Conservation (phyloP, 1,284 basidiomycete genomes). For the Heliocybe sulcata region DNA sequence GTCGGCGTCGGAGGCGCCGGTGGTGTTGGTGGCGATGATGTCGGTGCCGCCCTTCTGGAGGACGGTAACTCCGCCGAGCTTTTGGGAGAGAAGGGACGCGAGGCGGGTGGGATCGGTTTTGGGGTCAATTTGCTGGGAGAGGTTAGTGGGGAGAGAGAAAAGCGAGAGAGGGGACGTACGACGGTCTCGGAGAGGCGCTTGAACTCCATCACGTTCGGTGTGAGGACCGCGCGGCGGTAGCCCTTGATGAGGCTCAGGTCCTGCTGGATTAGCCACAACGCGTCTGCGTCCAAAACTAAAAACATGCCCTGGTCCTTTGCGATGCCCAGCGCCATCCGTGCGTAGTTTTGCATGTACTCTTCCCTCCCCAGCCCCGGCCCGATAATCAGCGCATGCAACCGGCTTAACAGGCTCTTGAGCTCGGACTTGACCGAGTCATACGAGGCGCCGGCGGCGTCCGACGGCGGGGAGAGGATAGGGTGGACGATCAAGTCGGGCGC, state of each 20-base stretch:
- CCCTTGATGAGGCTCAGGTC: conserved; percentile 73
- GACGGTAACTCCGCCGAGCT: conserved; percentile 83
- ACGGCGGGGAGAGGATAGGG: conserved; percentile 69
- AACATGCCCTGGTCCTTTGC: conserved; percentile 61
- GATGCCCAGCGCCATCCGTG: conserved; percentile 45
- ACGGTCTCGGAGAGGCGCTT: conserved; percentile 73
- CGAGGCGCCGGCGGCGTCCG: conserved; percentile 9
- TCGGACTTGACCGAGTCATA: conserved; percentile 45
- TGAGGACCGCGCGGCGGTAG: conserved; percentile 78
- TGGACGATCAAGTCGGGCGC: conserved; percentile 96
- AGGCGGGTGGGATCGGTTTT: conserved; percentile 37
- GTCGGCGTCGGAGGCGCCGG: conserved; percentile 33
- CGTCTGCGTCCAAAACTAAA: conserved; percentile 92
- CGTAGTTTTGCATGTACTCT: conserved; percentile 81
- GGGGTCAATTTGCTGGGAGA: conserved; percentile 41
- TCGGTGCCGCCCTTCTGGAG: conserved; percentile 86
- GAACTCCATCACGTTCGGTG: conserved; percentile 95
- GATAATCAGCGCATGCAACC: conserved; percentile 88
- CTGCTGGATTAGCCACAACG: conserved; percentile 72
- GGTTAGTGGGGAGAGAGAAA: too few species aligned
- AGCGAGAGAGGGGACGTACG: conserved; percentile 30
- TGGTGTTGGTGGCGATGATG: conserved; percentile 61
- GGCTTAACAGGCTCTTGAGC: conserved; percentile 67
- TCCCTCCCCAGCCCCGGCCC: conserved; percentile 92
- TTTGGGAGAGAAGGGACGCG: conserved; percentile 59